phyloP scores from a whole-genome alignment of 1,139 yeast genomes.

The Suhomyces atakaporum region DNA sequence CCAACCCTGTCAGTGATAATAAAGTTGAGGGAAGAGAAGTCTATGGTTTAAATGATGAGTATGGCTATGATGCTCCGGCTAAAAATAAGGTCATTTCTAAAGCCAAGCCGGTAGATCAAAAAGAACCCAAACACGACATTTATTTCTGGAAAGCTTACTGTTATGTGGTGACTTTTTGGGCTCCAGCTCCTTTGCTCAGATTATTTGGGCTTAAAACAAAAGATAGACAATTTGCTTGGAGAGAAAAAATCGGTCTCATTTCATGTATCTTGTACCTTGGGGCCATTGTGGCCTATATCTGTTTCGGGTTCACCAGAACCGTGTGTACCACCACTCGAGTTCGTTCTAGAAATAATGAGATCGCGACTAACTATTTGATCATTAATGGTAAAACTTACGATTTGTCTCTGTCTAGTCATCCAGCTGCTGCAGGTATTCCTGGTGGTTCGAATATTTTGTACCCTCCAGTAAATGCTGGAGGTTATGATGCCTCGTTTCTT shows the following conservation, averaged over 20 bases:
- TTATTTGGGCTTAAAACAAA: conserved; percentile 77
- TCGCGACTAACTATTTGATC: conserved; percentile 62
- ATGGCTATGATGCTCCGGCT: conserved; percentile 29
- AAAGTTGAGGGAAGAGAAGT: conserved; percentile 46
- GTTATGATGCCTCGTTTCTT: conserved; percentile 81
- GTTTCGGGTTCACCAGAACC: conserved; percentile 88
- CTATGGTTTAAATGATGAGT: conserved; percentile 64
- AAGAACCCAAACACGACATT: conserved; percentile 31
- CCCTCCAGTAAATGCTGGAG: conserved; percentile 88
- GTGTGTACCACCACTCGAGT: conserved; percentile 58
- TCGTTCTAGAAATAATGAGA: conserved; percentile 62
- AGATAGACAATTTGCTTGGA: conserved; percentile 92
- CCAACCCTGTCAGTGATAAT: conserved; percentile 1
- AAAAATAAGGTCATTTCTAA: conserved; percentile 30
- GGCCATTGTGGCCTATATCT: conserved; percentile 77
- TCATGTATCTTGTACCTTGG: conserved; percentile 75
- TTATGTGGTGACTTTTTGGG: conserved; percentile 83
- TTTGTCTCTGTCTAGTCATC: conserved; percentile 70
- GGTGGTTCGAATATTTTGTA: conserved; percentile 70
- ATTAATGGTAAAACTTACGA: conserved; percentile 83
- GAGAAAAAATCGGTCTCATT: conserved; percentile 88
- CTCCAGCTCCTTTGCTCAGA: conserved; percentile 72
- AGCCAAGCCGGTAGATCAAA: conserved; percentile 15
- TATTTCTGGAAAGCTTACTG: conserved; percentile 85
- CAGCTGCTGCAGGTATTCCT: conserved; percentile 75